These are phyloP conservation scores for Phoenix roebelenii DNA, from an alignment of 176 grass and related monocot species.

Conservation along the genomic window DNA sequence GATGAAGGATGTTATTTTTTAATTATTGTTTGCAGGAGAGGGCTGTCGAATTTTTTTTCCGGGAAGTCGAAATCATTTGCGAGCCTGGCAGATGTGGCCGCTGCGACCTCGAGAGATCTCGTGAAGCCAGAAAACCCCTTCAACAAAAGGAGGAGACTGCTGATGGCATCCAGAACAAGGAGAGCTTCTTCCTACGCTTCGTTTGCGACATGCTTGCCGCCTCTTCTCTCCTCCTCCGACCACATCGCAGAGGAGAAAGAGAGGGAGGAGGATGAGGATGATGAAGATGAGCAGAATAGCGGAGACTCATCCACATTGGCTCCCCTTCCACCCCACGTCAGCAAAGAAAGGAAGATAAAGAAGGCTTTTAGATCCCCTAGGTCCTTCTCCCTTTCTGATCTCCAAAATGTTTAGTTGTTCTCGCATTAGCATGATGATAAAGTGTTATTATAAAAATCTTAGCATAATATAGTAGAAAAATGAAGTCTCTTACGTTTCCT, in stretches of 20 bases:
- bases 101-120: constrained; percentile 39
- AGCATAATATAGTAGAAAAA: not conserved
- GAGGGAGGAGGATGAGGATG: constrained; percentile 13
- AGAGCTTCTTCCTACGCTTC: constrained; percentile 40
- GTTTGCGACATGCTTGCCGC: constrained; percentile 45
- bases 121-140: constrained; percentile 91
- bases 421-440: not conserved
- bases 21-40: constrained; percentile 38
- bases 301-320: not conserved
- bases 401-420: constrained; percentile 21
- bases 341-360: not conserved
- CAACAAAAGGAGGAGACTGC: constrained; percentile 80
- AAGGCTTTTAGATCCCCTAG: constrained; percentile 25
- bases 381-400: constrained; percentile 34
- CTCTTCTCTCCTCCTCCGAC: constrained; percentile 29
- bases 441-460: not conserved
- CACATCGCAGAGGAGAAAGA: constrained; percentile 3
- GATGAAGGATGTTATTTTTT: not conserved
- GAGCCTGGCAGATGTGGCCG: constrained; percentile 52
- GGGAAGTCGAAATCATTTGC: constrained; percentile 97
- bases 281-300: constrained; percentile 7
- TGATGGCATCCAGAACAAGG: constrained; percentile 42
- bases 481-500: not conserved
- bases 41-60: constrained; percentile 88
- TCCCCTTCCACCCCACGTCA: not conserved